phyloP scores from a whole-genome alignment of 1,284 basidiomycete species.

The Mycena citricolor region DNA sequence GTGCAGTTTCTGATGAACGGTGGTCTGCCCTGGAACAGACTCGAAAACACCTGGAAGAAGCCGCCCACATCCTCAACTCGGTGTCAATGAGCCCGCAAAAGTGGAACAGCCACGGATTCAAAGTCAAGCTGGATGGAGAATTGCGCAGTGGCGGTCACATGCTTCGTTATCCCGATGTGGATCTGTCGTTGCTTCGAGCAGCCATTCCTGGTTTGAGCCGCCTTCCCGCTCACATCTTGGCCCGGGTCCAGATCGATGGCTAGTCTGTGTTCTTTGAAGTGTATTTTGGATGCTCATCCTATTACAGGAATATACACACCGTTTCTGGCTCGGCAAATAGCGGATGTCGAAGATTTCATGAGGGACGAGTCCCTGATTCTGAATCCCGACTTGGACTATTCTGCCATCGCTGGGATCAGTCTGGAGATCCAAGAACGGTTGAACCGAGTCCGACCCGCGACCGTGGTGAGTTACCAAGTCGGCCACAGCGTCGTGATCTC shows the following conservation, averaged over 20 bases:
- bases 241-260: conserved; percentile 73
- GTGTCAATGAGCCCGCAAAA: conserved; percentile 60
- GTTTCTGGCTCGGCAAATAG: conserved; percentile 67
- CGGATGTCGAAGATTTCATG: conserved; percentile 75
- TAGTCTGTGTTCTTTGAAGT: conserved; percentile 44
- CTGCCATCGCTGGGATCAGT: conserved; percentile 65
- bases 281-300: neutral
- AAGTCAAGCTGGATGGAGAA: conserved; percentile 59
- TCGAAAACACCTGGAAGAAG: conserved; percentile 49
- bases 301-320: conserved; percentile 56
- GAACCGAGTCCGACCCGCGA: conserved; percentile 59
- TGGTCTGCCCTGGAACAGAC: conserved; percentile 57
- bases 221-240: conserved; percentile 53
- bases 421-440: conserved; percentile 75
- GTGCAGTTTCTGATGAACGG: conserved; percentile 63
- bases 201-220: conserved; percentile 56
- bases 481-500: neutral
- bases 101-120: conserved; percentile 60
- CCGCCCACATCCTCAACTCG: conserved; percentile 50
- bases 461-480: conserved; percentile 52
- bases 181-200: conserved; percentile 43
- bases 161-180: conserved; percentile 64
- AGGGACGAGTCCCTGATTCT: conserved; percentile 75
- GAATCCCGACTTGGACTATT: conserved; percentile 72
- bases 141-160: conserved; percentile 74